Percentiles rank a stretch among this genome's conserved stretches.
These are phyloP conservation scores for Phytophthora tentaculata DNA, from an alignment of 352 stramenopile genomes.

Conservation along the genomic window DNA sequence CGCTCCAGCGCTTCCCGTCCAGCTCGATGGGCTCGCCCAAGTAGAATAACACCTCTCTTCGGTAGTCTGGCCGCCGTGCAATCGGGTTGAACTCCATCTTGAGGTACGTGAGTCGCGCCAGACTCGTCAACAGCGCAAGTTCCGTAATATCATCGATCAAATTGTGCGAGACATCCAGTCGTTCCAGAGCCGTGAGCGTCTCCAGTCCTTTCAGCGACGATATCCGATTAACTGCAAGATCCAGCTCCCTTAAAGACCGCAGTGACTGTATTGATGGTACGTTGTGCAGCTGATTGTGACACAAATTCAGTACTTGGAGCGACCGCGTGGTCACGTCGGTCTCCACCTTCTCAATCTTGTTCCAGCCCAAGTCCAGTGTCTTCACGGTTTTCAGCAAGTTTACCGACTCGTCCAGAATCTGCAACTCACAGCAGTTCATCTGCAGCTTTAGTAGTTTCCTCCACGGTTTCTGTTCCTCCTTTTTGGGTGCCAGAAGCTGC, in stretches of 20 bases:
- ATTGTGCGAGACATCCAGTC: conserved; percentile 81
- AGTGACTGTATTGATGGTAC: conserved; percentile 59
- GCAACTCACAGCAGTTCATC: conserved; percentile 71
- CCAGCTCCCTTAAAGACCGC: conserved; percentile 49
- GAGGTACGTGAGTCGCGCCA: conserved; percentile 53
- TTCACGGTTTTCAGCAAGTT: conserved; percentile 53
- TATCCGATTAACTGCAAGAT: conserved; percentile 76
- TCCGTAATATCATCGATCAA: conserved; percentile 56
- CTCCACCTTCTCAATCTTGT: conserved; percentile 60
- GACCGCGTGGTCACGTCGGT: conserved; percentile 33
- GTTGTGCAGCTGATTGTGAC: conserved; percentile 63
- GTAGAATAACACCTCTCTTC: conserved; percentile 84
- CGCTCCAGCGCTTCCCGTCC: conserved; percentile 66
- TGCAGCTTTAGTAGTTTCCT: conserved; percentile 57
- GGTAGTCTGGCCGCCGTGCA: conserved; percentile 71
- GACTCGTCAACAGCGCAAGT: conserved; percentile 52
- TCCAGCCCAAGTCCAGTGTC: conserved; percentile 76
- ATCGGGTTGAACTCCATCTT: conserved; percentile 82
- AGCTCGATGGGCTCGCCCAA: conserved; percentile 70
- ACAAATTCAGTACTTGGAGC: conserved; percentile 65
- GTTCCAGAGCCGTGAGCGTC: conserved; percentile 45
- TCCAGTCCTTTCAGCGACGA: conserved; percentile 61
- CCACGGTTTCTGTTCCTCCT: conserved; percentile 32
- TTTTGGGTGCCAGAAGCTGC: conserved; percentile 49
- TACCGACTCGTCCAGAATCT: conserved; percentile 56